Evolutionary conservation across 1,284 basidiomycete species (phyloP), one percentile per base, ranked within the genome.

Genomic region (Boletus smithii): DNA sequence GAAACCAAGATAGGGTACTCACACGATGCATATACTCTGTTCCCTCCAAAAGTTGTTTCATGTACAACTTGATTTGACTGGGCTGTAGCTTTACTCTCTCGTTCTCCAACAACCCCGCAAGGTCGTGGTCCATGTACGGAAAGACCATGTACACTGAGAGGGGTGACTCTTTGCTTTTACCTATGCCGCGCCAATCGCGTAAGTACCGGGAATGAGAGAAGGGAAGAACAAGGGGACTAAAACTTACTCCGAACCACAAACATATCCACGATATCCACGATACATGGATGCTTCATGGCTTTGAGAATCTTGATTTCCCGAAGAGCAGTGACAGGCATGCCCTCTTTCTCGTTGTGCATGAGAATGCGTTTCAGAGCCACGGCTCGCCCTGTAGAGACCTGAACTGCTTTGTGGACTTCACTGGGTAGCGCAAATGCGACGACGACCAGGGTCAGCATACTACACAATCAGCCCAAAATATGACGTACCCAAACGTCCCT

Each of bases 281-380:
- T 82, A 58, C 86, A 88, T 0, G 84, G 79, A 61, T 99, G 95
- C 18, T 82, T 79, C 53, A 99, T 74, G 10, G 85, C 82, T 66
- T 98, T 99, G 45, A 99, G 74, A 48, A 98, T 91, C 67, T 95
- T 95, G 72, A 99, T 98, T 71, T 99, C 97, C n/a, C 97, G 85
- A 13, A 98, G 74, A 6, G 97, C 95, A 2, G 97, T 99, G 29
- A 98, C 90, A 2, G 94, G 93, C 80, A 97, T 89, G 43, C 94
- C 95, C 66, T 95, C 92, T 62, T 93, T 93, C 68, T 95, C 91
- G 56, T 94, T 93, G 67, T 98, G 94, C 79, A 98, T 93, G 40
- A 95, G 76, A 53, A 99, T 95, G 42, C 91, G 83, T 66, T 99
- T 99, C 39, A 99, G 71, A 2, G 95, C 95, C 7, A 99, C 93